Evolutionary conservation across 2,329 filamentous ascomycete species (phyloP), one percentile per base, ranked within the genome.

Genomic region (Macrophomina phaseolina): DNA sequence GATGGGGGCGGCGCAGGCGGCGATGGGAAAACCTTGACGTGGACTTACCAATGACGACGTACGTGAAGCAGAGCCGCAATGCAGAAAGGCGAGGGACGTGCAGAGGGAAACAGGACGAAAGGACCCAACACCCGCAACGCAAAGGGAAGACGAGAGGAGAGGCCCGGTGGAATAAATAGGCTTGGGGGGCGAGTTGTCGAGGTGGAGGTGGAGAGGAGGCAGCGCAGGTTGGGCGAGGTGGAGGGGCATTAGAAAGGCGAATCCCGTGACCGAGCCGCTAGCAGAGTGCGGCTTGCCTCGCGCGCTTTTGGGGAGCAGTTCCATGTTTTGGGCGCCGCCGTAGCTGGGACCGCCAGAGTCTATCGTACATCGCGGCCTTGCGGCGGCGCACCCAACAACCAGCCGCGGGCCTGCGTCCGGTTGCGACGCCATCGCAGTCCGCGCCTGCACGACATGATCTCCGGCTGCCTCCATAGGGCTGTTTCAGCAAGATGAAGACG

Each of bases 81-180:
- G 69, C 49, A 69, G 69, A 71, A 72, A 72, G 69, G 64, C 69
- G 71, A 70, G 46, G 65, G 65, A 52, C 53, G 58, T 64, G 66
- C 65, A 70, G 70, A 67, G 64, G 58, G 68, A 73, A 68, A 71
- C 70, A 71, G 67, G 67, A 72, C 66, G 68, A 74, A 67, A 67
- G 53, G 58, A 64, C 55, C 60, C 66, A 67, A 74, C 70, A 74
- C 71, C 62, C 70, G 71, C 73, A 73, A 74, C 72, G 74, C 73
- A 77, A 78, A 73, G 72, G 66, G 72, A 73, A 75, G 64, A 71
- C 68, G 66, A 58, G 60, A 68, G 53, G 45, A 65, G 65, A 66
- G 64, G 65, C 65, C 67, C 67, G 46, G 23, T 18, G 58, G 55
- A 63, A 63, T 62, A 67, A 67, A 63, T 67, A 73, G 68, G 70